Evolutionary conservation across 805 yeast genomes (phyloP).

Genomic region (Saccharomycopsis selenospora): DNA sequence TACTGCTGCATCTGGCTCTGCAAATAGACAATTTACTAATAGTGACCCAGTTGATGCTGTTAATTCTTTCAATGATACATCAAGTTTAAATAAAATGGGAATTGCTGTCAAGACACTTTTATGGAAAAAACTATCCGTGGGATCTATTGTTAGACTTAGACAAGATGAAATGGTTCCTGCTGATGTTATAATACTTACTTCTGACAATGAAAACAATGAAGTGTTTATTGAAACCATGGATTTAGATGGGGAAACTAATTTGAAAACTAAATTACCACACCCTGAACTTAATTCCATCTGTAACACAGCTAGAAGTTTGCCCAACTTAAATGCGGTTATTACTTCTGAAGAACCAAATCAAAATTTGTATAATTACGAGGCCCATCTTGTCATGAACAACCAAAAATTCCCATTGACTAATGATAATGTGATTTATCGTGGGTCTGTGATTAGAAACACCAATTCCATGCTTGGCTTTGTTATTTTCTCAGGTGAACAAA

Average conservation of each 20-base stretch:
- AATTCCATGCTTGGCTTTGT: constrained; percentile 68
- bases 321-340: constrained; percentile 43
- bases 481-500: constrained; percentile 90
- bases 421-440: constrained; percentile 83
- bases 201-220: constrained; percentile 53
- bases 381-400: constrained; percentile 41
- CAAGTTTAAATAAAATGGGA: constrained; percentile 28
- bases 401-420: constrained; percentile 57
- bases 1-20: background rate
- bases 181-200: constrained; percentile 67
- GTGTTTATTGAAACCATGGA: constrained; percentile 93
- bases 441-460: constrained; percentile 84
- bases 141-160: constrained; percentile 65
- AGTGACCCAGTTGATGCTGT: constrained; percentile 7
- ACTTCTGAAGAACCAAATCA: constrained; percentile 86
- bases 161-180: constrained; percentile 95
- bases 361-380: constrained; percentile 89
- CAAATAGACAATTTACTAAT: background rate
- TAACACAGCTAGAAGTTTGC: constrained; percentile 43
- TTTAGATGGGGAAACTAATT: constrained; percentile 92
- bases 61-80: constrained; percentile 16
- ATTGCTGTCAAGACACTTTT: constrained; percentile 30
- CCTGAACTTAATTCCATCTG: constrained; percentile 49
- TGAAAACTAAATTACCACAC: constrained; percentile 68
- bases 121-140: constrained; percentile 85